phyloP scores from a whole-genome alignment of 2,329 filamentous ascomycete genomes.

The Penicillium capsulatum region DNA sequence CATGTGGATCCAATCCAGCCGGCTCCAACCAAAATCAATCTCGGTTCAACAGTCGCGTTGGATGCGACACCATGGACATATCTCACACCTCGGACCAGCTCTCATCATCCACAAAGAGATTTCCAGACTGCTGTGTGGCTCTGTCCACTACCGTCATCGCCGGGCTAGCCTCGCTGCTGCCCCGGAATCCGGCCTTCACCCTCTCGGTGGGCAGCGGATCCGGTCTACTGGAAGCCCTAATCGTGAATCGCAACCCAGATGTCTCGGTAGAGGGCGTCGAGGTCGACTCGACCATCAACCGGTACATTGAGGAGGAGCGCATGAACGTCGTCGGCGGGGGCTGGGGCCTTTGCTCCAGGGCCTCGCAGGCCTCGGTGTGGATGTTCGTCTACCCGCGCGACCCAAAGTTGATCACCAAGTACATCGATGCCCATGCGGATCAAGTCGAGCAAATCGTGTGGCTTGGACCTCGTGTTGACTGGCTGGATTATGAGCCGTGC shows the following conservation, averaged over 20 bases:
- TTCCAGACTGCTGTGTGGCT: slow-evolving; percentile 28
- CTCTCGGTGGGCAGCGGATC: slow-evolving; percentile 51
- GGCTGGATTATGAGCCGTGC: slow-evolving; percentile 29
- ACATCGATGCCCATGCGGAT: slow-evolving; percentile 34
- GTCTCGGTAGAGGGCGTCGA: slow-evolving; percentile 47
- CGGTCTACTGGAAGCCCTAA: slow-evolving; percentile 48
- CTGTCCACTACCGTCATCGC: slow-evolving; percentile 25
- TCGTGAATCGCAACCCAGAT: slow-evolving; percentile 26
- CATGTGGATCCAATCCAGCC: too few relatives aligned
- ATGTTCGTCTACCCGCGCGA: slow-evolving; percentile 54
- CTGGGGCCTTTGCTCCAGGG: slow-evolving; percentile 42
- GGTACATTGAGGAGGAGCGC: slow-evolving; percentile 41
- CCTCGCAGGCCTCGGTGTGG: slow-evolving; percentile 43
- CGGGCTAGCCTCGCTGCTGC: slow-evolving; percentile 21
- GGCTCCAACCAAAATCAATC: too few relatives aligned
- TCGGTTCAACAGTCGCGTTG: too few relatives aligned
- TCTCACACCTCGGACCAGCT: slow-evolving; percentile 15
- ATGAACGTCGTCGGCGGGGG: slow-evolving; percentile 45
- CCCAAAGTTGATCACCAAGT: slow-evolving; percentile 44
- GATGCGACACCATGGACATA: slow-evolving; percentile 17
- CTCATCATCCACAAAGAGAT: slow-evolving; percentile 16
- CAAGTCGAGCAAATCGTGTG: slow-evolving; percentile 26
- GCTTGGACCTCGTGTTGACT: slow-evolving; percentile 30
- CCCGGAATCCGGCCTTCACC: slow-evolving; percentile 25
- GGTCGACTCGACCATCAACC: slow-evolving; percentile 44